phyloP scores from a whole-genome alignment of 805 yeast genomes.

The Henningerozyma blattae region DNA sequence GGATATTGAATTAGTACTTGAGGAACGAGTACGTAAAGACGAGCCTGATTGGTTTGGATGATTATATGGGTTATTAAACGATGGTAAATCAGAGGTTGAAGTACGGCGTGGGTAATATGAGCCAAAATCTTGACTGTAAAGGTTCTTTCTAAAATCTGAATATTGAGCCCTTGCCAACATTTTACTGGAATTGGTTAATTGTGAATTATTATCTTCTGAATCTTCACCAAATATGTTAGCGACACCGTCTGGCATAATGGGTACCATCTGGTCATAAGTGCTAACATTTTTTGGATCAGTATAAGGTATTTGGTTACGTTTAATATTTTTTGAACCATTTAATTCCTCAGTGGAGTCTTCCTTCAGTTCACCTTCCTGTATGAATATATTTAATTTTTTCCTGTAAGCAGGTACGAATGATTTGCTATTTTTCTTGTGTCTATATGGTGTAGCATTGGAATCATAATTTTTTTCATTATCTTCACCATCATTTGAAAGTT shows the following conservation, averaged over 20 bases:
- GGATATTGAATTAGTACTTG: constrained; percentile 15
- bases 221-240: too few relatives aligned
- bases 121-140: constrained; percentile 17
- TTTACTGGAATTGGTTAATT: neutral
- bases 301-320: neutral
- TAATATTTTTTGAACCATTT: neutral
- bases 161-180: constrained; percentile 3
- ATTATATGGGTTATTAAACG: neutral
- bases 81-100: constrained; percentile 3
- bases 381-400: constrained; percentile 21
- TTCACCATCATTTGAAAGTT: neutral
- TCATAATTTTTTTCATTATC: neutral
- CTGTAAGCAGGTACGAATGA: constrained; percentile 28
- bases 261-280: constrained; percentile 5
- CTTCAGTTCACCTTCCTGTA: constrained; percentile 3
- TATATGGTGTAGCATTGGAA: neutral
- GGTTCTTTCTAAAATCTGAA: constrained; percentile 12
- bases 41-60: constrained; percentile 2
- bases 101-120: constrained; percentile 19
- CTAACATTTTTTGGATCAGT: neutral
- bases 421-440: constrained; percentile 1
- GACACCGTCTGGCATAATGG: constrained; percentile 4
- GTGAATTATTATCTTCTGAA: constrained; percentile 1
- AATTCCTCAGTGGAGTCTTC: neutral
- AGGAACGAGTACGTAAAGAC: constrained; percentile 16